phyloP scores from a whole-genome alignment of 2,329 filamentous ascomycete genomes.

The Helotiales sp. region DNA sequence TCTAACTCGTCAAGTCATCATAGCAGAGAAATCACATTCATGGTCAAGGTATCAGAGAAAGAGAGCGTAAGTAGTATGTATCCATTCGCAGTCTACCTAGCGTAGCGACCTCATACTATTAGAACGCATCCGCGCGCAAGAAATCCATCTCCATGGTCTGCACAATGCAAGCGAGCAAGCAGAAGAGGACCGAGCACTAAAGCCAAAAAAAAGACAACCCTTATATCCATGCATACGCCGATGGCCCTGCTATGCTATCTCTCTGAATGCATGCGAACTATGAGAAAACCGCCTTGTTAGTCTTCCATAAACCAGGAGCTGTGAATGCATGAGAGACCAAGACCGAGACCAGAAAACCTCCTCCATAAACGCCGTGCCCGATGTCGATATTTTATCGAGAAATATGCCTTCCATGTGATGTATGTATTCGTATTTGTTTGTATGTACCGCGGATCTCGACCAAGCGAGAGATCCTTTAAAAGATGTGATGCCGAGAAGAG shows the following conservation, averaged over 20 bases:
- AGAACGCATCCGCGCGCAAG: not conserved
- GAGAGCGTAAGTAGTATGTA: not conserved
- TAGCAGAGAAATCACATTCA: not conserved
- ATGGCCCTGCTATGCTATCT: not conserved
- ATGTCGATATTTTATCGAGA: conserved; percentile 3
- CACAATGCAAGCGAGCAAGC: not conserved
- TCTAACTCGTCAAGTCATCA: too few relatives aligned
- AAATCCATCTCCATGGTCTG: not conserved
- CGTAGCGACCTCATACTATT: not conserved
- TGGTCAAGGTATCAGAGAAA: too few relatives aligned
- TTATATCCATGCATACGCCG: conserved; percentile 7
- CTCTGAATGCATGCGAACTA: not conserved
- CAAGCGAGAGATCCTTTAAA: not conserved
- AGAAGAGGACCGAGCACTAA: not conserved
- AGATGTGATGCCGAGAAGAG: not conserved
- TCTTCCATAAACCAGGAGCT: not conserved
- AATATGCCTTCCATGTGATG: not conserved
- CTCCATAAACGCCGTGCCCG: not conserved
- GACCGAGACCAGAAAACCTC: not conserved
- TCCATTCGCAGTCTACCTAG: not conserved
- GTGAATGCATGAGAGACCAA: not conserved
- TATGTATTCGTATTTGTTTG: not conserved
- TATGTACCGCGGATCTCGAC: not conserved
- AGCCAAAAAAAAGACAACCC: not conserved
- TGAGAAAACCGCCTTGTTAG: not conserved